Percentiles rank a stretch among this genome's conserved stretches.
These are phyloP conservation scores for Thelonectria rubi DNA, from an alignment of 2,329 filamentous ascomycete genomes.

Conservation along the genomic window DNA sequence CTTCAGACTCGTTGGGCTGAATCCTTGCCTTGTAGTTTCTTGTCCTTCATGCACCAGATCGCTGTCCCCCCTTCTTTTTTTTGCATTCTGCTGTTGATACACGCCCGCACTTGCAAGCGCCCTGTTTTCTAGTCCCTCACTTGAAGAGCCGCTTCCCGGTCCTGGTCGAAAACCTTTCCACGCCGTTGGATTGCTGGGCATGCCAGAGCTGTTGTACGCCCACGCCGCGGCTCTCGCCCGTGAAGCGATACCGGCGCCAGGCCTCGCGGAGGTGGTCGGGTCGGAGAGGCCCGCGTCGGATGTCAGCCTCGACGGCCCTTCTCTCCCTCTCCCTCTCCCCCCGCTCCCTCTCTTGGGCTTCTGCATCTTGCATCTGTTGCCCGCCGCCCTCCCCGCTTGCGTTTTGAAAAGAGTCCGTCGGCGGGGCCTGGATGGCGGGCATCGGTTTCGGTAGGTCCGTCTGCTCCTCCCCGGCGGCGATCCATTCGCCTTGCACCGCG, in stretches of 20 bases:
- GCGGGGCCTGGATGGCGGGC: constrained; percentile 46
- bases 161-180: constrained; percentile 65
- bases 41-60: background rate
- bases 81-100: background rate
- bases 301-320: constrained; percentile 39
- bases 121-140: constrained; percentile 43
- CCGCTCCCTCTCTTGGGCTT: background rate
- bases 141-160: constrained; percentile 64
- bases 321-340: constrained; percentile 34
- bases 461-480: constrained; percentile 67
- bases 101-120: background rate
- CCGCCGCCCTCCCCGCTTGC: constrained; percentile 8
- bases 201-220: constrained; percentile 70
- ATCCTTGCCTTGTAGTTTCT: background rate
- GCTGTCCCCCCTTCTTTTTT: background rate
- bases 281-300: constrained; percentile 66
- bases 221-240: constrained; percentile 69
- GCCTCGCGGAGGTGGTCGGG: constrained; percentile 81
- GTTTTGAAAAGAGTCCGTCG: background rate
- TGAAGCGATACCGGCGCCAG: constrained; percentile 71
- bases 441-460: constrained; percentile 59
- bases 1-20: constrained; percentile 1
- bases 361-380: background rate
- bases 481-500: constrained; percentile 76
- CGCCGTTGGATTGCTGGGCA: constrained; percentile 66